Evolutionary conservation across 495 filamentous ascomycete species (phyloP).

Genomic region (Penicillium maclennaniae): DNA sequence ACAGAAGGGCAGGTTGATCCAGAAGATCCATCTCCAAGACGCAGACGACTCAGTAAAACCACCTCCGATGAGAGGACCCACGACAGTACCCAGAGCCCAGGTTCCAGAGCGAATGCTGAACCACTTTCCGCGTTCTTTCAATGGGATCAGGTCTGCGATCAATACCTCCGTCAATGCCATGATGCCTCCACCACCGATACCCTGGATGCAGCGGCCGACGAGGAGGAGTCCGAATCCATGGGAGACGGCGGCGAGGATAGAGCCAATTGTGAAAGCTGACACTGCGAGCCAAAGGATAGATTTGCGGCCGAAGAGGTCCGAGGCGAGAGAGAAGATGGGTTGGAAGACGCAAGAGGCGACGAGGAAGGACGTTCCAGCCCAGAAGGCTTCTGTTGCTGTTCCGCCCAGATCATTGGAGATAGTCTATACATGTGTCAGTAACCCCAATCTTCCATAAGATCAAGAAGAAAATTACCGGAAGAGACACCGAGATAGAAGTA

Average conservation of each 20-base stretch:
- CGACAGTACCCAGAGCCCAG: conserved; percentile 22
- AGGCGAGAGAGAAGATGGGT: conserved; percentile 32
- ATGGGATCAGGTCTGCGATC: too few relatives aligned
- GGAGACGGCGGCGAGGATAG: too few relatives aligned
- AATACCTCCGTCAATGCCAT: too few relatives aligned
- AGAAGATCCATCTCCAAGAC: conserved; percentile 61
- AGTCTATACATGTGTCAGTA: conserved; percentile 3
- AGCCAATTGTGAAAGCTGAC: too few relatives aligned
- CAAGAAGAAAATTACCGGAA: too few relatives aligned
- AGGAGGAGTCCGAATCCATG: too few relatives aligned
- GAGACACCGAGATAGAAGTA: too few relatives aligned
- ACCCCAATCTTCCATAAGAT: too few relatives aligned
- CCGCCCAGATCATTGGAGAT: conserved; percentile 34
- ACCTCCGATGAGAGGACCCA: conserved; percentile 35
- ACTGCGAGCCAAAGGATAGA: too few relatives aligned
- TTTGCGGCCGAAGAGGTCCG: conserved; percentile 30
- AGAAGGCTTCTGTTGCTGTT: conserved; percentile 48
- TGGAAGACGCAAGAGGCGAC: conserved; percentile 30
- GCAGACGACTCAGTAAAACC: conserved; percentile 15
- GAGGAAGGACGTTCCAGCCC: conserved; percentile 47
- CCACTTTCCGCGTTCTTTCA: too few relatives aligned
- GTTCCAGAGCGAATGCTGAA: neutral
- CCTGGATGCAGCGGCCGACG: too few relatives aligned
- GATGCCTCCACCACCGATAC: too few relatives aligned
- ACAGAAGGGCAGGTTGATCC: conserved; percentile 56